Evolutionary conservation across 805 yeast species (phyloP), one percentile per base, ranked within the genome.

Genomic region (Dipodascopsis tothii): DNA sequence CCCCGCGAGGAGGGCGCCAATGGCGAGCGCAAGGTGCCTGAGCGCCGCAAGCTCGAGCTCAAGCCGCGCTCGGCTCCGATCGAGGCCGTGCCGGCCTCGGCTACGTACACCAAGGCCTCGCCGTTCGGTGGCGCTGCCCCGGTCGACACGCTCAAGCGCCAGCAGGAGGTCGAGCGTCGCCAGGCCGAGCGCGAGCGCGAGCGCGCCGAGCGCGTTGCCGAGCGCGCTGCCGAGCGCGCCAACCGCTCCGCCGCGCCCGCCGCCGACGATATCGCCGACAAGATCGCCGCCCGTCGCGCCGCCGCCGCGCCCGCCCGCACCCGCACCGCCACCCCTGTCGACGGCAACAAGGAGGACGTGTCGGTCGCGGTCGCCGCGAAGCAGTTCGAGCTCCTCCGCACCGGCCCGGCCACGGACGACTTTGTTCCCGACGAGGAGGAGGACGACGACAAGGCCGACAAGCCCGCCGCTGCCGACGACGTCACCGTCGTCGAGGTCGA

Each of bases 111-210:
- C 14, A 79, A 74, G 54, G 50, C 73, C 0, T 83, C 78, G 58
- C 92, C 94, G 3, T 85, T 86, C 66, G 95, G 95, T 0, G 67
- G 74, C 3, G 95, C 95, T 1, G 83, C 77, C 63, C 95, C 95
- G 1, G 90, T 85, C 4, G 95, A 85, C 60, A 77, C 82, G 2
- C 67, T 78, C 19, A 69, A 83, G 21, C 78, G 75, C 52, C 77
- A 75, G 52, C 64, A 70, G 37, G 90, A 82, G 55, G 64, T 81
- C 19, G 88, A 81, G 47, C 69, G 71, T 43, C 40, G 47, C 23
- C 9, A 21, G 23, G 50, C 46, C 6, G 40, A 35, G 18, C 17
- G 30, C 17, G 36, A 33, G 30, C 36, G 33, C 14, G 44, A 39
- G 39, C 48, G 43, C 16, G 33, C 5, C 17, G 38, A 6, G 19